phyloP scores from a whole-genome alignment of 495 filamentous ascomycete species.

The Schizothecium vesticola region DNA sequence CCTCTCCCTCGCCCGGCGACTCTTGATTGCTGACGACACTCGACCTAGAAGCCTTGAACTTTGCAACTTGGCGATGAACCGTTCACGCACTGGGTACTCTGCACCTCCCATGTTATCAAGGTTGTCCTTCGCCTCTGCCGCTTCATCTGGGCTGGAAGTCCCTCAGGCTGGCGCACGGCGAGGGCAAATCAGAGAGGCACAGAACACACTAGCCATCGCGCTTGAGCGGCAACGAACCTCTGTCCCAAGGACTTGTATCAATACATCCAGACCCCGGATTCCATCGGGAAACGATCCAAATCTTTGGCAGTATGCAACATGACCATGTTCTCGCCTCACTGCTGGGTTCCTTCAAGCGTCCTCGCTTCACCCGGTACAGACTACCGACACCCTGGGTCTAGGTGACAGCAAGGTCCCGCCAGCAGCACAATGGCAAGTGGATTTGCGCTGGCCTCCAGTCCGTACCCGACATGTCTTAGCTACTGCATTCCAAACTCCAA shows the following conservation, averaged over 20 bases:
- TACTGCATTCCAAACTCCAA: background rate
- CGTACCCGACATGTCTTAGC: background rate
- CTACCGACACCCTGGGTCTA: background rate
- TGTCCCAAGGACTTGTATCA: background rate
- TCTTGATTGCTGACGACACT: background rate
- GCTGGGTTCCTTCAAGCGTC: background rate
- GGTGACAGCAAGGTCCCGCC: background rate
- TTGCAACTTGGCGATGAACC: background rate
- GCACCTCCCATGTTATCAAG: background rate
- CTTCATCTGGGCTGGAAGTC: too few species aligned
- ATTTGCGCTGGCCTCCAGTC: background rate
- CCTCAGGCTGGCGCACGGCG: too few species aligned
- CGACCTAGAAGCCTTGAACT: background rate
- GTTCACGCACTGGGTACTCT: too few species aligned
- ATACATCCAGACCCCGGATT: background rate
- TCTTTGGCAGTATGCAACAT: background rate
- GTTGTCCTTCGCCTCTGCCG: background rate
- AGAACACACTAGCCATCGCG: background rate
- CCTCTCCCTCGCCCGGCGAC: background rate
- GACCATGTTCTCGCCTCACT: background rate
- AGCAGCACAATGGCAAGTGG: background rate
- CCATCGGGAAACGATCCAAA: background rate
- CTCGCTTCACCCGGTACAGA: background rate
- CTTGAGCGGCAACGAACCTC: background rate
- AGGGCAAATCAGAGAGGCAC: background rate